Evolutionary conservation across 768 basidiomycete genomes (phyloP).

Genomic region (Russula foetens): DNA sequence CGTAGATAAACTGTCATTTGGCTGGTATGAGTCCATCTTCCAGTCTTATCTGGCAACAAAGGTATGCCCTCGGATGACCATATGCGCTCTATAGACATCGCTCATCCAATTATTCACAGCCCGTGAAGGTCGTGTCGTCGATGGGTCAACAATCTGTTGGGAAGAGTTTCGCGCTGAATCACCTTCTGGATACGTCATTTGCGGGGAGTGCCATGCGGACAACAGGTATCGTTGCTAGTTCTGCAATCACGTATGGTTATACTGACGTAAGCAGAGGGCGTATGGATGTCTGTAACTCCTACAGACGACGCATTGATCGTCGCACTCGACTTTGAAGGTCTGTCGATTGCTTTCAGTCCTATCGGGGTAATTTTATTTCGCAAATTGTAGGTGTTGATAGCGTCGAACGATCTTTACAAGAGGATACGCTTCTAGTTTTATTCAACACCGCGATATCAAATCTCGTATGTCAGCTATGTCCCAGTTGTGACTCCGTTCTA

Average conservation of each 20-base stretch:
- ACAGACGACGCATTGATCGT: conserved; percentile 47
- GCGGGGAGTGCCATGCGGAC: conserved; percentile 61
- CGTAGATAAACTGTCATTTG: conserved; percentile 46
- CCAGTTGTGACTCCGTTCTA: conserved; percentile 14
- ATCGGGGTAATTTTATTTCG: neutral
- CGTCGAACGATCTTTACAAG: conserved; percentile 55
- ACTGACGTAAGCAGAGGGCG: conserved; percentile 38
- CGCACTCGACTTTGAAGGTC: conserved; percentile 58
- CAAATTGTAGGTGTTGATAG: conserved; percentile 43
- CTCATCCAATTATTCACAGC: conserved; percentile 28
- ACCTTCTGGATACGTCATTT: conserved; percentile 55
- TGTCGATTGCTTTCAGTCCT: neutral
- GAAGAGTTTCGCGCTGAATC: conserved; percentile 52
- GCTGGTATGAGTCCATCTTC: conserved; percentile 60
- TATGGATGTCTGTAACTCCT: conserved; percentile 62
- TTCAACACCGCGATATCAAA: conserved; percentile 63
- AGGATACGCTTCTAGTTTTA: conserved; percentile 53
- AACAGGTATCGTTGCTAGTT: conserved; percentile 45
- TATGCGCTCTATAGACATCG: neutral
- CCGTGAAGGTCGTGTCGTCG: conserved; percentile 56
- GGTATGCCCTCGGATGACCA: conserved; percentile 23
- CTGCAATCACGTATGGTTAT: neutral
- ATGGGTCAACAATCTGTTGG: conserved; percentile 67
- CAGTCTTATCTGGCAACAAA: conserved; percentile 53
- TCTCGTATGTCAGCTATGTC: conserved; percentile 33